Conservation (phyloP, 2,329 filamentous ascomycete species). For the Bipolaris oryzae region DNA sequence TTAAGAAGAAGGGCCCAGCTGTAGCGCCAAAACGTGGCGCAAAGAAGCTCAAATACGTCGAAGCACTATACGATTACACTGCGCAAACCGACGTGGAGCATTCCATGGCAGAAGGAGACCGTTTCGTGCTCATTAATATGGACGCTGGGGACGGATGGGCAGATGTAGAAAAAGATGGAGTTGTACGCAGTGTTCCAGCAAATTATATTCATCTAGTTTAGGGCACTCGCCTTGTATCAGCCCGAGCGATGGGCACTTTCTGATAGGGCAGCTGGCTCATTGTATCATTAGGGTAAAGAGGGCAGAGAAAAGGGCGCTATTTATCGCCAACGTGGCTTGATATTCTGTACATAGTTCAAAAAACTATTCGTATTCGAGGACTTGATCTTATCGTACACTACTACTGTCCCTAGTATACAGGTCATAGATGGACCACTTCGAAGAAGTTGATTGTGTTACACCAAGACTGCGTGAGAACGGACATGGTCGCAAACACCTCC, state of each 20-base stretch:
- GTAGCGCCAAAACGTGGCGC: slow-evolving; percentile 89
- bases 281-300: background rate
- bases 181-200: slow-evolving; percentile 87
- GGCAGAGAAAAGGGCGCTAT: background rate
- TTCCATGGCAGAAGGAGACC: slow-evolving; percentile 88
- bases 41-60: slow-evolving; percentile 92
- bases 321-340: background rate
- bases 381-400: background rate
- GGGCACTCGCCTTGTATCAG: slow-evolving; percentile 24
- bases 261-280: slow-evolving; percentile 3
- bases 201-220: slow-evolving; percentile 85
- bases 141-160: slow-evolving; percentile 95
- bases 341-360: slow-evolving; percentile 14
- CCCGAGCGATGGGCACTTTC: slow-evolving; percentile 17
- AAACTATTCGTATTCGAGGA: background rate
- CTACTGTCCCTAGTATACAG: background rate
- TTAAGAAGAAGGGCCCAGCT: slow-evolving; percentile 87
- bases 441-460: no score
- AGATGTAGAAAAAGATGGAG: slow-evolving; percentile 90
- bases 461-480: no score
- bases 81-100: slow-evolving; percentile 87
- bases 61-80: slow-evolving; percentile 90
- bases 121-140: slow-evolving; percentile 85
- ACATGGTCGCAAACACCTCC: no score
- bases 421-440: no score